Base-by-base conservation (phyloP, 768 basidiomycete genomes). In the Ramaria rubella region DNA sequence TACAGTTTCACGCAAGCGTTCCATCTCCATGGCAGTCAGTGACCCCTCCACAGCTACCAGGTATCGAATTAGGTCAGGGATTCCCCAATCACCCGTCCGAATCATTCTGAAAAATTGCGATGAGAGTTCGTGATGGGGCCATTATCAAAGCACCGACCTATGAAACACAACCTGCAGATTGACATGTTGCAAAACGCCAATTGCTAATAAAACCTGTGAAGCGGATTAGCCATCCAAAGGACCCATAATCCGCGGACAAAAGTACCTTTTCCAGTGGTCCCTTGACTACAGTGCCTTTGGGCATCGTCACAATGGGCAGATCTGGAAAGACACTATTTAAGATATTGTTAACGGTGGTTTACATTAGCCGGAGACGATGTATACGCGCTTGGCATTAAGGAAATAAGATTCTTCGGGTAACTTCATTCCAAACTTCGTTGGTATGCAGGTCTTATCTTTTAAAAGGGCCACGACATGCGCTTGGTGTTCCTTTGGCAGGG, bases 111-210 rank as follows among this genome's bases (percentile, higher is more conserved):
- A 31, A 42, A 38, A 40, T 33, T 23, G 15, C 21, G 27, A 31
- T 46, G 14, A 31, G 5, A 8, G 30, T 21, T 17, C n/a, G 27
- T 40, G 17, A 30, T 34, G 17, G 6, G 3, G n/a, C 26, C 38
- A 52, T 36, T 19, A 33, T 21, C 29, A 33, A 9, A 40, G 9
- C 1, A 61, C 75, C 49, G 52, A 89, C 85, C 94, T 78, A 53
- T 87, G 81, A 66, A 99, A 99, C n/a, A 99, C 79, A 2, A 96
- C 74, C 67, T 97, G 94, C 1, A 97, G 75, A 58, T 97, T 90
- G 6, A 97, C 92, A 60, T 94, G 93, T 66, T 84, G 90, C 17
- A 92, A 81, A 11, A 97, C 90, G 11, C 93, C 95, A 0, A 97
- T 71, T 1, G 77, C 79, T 27, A 80, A 73, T 5, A 93, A 69